phyloP scores from a whole-genome alignment of 257 asterid genomes.

The Solanum bukasovii region DNA sequence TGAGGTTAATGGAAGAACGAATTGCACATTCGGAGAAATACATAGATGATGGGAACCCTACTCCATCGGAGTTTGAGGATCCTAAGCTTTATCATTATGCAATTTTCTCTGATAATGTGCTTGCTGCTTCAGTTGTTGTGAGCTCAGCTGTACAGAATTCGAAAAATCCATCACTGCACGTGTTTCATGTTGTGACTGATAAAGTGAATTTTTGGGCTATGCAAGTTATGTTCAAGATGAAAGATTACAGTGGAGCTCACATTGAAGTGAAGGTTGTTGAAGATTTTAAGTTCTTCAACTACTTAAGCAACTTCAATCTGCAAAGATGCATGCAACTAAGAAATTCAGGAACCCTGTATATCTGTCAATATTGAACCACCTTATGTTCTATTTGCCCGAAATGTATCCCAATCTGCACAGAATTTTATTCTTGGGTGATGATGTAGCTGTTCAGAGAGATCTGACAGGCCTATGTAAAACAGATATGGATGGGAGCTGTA shows the following conservation, averaged over 20 bases:
- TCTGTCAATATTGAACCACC: constrained; percentile 26
- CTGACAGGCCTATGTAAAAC: constrained; percentile 31
- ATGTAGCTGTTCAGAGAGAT: constrained; percentile 31
- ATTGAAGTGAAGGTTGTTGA: constrained; percentile 43
- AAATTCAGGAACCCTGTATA: constrained; percentile 36
- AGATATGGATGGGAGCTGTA: constrained; percentile 37
- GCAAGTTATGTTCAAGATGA: constrained; percentile 50
- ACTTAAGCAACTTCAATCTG: constrained; percentile 30
- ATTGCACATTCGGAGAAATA: constrained; percentile 28
- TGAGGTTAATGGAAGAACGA: constrained; percentile 42
- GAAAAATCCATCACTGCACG: constrained; percentile 40
- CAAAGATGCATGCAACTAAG: constrained; percentile 33
- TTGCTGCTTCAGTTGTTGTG: constrained; percentile 52
- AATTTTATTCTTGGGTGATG: constrained; percentile 38
- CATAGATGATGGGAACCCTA: constrained; percentile 31
- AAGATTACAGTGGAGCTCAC: constrained; percentile 29
- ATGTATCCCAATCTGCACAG: constrained; percentile 33
- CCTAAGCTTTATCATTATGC: constrained; percentile 45
- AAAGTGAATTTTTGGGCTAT: constrained; percentile 51
- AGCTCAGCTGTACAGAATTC: constrained; percentile 39
- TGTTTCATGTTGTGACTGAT: constrained; percentile 50
- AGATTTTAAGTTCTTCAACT: constrained; percentile 30
- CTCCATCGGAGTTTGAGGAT: constrained; percentile 31
- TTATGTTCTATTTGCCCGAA: constrained; percentile 36
- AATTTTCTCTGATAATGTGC: constrained; percentile 41